These are phyloP conservation scores for Fusarium brachygibbosum DNA, from an alignment of 2,329 filamentous ascomycete genomes.

Conservation along the genomic window DNA sequence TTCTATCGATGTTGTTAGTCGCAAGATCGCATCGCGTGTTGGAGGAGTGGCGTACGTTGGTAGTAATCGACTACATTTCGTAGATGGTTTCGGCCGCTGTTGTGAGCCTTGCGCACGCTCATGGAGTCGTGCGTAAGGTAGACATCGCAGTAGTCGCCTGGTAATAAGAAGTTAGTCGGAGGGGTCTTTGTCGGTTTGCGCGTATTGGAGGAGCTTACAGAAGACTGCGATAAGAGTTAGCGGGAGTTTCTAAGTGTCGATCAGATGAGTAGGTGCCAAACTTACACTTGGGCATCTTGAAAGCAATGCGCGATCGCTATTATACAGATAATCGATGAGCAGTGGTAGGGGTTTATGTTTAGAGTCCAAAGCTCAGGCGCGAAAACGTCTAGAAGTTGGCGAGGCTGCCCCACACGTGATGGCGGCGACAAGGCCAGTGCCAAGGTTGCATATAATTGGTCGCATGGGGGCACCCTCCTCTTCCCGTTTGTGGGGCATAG, in stretches of 20 bases:
- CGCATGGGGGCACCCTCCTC: conserved; percentile 3
- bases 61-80: conserved; percentile 99
- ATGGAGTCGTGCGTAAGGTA: conserved; percentile 99
- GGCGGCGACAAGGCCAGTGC: conserved; percentile 43
- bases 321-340: conserved; percentile 23
- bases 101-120: conserved; percentile 99
- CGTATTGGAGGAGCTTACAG: conserved; percentile 39
- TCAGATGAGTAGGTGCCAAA: conserved; percentile 43
- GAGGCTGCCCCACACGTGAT: conserved; percentile 53
- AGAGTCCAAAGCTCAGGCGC: conserved; percentile 29
- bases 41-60: conserved; percentile 73
- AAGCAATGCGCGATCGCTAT: conserved; percentile 30
- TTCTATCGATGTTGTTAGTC: conserved; percentile 66
- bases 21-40: background rate
- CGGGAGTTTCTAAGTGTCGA: conserved; percentile 51
- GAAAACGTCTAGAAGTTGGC: conserved; percentile 44
- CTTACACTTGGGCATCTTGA: conserved; percentile 91
- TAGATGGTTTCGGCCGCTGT: conserved; percentile 94
- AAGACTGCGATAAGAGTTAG: conserved; percentile 47
- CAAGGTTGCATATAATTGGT: conserved; percentile 40
- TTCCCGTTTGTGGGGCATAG: conserved; percentile 42
- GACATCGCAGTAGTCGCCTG: conserved; percentile 98
- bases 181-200: conserved; percentile 24
- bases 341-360: conserved; percentile 19
- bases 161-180: conserved; percentile 51